Base-by-base conservation (phyloP, 805 yeast species). In the Vanderwaltozyma verrucispora region DNA sequence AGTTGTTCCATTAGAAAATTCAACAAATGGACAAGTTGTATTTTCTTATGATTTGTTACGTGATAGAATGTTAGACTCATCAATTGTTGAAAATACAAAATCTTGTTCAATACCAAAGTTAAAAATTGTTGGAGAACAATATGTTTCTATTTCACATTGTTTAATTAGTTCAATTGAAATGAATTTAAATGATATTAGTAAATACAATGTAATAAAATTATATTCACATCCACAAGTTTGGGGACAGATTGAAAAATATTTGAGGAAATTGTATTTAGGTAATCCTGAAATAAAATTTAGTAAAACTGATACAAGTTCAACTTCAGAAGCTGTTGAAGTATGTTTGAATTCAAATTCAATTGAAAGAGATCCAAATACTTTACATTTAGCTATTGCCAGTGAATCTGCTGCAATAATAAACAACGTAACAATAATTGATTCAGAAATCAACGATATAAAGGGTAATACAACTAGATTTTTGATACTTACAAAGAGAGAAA, bases 191-290 rank as follows among this genome's bases (percentile, higher is more conserved):
- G 67, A 65, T 25, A 46, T 44, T 9, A n/a, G 29, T 1, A 35
- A 39, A 12, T 49, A 42, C 19, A 55, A 70, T 13, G 55, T 67
- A 12, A 70, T 87, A 36, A 72, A 68, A 24, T 71, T 89, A 15
- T 84, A 83, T 62, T 83, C 96, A 3, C 98, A 89, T 60, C 96
- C 98, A 2, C 98, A 89, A 58, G 98, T 88, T 0, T 89, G 98
- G 98, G 94, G 96, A 9, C 98, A 89, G 56, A 79, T 84, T 35
- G 64, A 70, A 3, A 56, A 63, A 17, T 92, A 83, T 63, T 54
- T 82, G 30, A 53, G 64, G 12, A 36, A 41, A 44, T 43, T 64
- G 53, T 41, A 52, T 29, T 38, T 54, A 12, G 53, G 51, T 32
- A 57, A 63, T 28, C 59, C 62, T 13, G 30, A 36, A 3, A 43